Evolutionary conservation across 257 asterid species (phyloP), one percentile per base, ranked within the genome.

Genomic region (Thymus quinquecostatus): DNA sequence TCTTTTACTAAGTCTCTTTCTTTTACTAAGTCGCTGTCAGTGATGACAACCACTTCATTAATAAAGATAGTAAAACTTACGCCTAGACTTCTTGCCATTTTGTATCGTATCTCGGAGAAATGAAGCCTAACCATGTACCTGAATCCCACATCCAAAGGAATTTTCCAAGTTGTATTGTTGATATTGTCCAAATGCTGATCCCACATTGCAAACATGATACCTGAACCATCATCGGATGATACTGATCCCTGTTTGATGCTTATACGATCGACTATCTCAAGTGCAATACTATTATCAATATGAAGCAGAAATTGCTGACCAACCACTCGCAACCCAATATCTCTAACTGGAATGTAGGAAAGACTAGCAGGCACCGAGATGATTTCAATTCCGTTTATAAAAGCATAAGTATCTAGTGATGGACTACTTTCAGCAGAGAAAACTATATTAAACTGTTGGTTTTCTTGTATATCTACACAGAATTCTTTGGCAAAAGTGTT

Each of bases 121-220:
- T 87, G 87, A 60, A 87, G 71, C 82, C 92, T 84, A 27, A 87
- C 73, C 81, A 84, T 55, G 66, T 84, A 84, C 68, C 82, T 71
- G 64, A 81, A 87, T 48, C 92, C 89, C 53, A 82, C 80, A 81
- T 87, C 78, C 34, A 84, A 82, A 2, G 79, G 66, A 70, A 74
- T 63, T 64, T 58, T 76, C 90, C 88, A 85, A 30, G 81, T 75
- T 5, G 64, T 71, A 14, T 70, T 64, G 38, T 64, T 36, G 38
- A 38, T 10, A 44, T 64, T 74, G 32, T 49, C 62, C 36, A n/a
- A 57, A 65, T 69, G 51, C 75, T 69, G 34, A 29, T 73, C 44
- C 92, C 88, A 72, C 51, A 28, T 73, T 10, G 83, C 69, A 49
- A 74, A 79, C 74, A 77, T 69, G 58, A 58, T 73, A 9, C 44